Evolutionary conservation across 2,329 filamentous ascomycete genomes (phyloP).

Genomic region (Aureobasidium mangrovei): DNA sequence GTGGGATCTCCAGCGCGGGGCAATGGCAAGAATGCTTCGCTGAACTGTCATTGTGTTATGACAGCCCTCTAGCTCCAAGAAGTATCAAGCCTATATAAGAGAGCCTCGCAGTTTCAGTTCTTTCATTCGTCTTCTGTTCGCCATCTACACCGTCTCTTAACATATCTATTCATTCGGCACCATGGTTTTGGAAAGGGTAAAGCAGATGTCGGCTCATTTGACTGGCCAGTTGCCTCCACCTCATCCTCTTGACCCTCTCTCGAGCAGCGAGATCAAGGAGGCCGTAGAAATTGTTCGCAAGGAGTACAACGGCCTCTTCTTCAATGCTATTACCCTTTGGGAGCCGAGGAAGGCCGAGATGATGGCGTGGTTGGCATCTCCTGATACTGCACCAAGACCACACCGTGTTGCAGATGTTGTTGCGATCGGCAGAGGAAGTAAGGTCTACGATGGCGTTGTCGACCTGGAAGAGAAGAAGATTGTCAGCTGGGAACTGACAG

Average conservation of each 20-base stretch:
- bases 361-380: slow-evolving; percentile 65
- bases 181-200: slow-evolving; percentile 56
- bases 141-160: not conserved
- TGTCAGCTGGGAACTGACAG: slow-evolving; percentile 63
- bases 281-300: slow-evolving; percentile 61
- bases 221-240: slow-evolving; percentile 45
- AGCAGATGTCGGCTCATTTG: slow-evolving; percentile 55
- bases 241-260: slow-evolving; percentile 74
- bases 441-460: slow-evolving; percentile 74
- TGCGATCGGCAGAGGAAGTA: slow-evolving; percentile 67
- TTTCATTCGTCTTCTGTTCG: not conserved
- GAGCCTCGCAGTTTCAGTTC: not conserved
- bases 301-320: slow-evolving; percentile 62
- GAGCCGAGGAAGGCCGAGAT: slow-evolving; percentile 82
- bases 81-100: not conserved
- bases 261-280: slow-evolving; percentile 60
- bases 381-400: slow-evolving; percentile 53
- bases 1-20: not conserved
- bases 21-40: not conserved
- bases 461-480: slow-evolving; percentile 61
- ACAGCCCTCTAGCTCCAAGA: not conserved
- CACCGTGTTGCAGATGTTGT: slow-evolving; percentile 71
- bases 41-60: not conserved
- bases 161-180: slow-evolving; percentile 13
- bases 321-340: slow-evolving; percentile 77